Base-by-base conservation (phyloP, 2,329 filamentous ascomycete species). In the Stagonosporopsis rhizophila region DNA sequence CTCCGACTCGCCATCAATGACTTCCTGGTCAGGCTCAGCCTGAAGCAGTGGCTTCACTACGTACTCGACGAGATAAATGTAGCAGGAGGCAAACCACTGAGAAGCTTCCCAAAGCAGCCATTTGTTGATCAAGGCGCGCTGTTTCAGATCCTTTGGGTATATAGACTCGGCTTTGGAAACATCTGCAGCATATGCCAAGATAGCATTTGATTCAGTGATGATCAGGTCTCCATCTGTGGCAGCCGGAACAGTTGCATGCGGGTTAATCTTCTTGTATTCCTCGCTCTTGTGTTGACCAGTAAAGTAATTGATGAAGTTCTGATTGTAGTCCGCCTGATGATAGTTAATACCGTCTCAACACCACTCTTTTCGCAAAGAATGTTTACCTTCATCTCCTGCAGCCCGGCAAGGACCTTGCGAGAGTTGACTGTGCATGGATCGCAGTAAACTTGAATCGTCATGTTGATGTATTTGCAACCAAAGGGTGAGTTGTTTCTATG, bases 41-140 rank as follows among this genome's bases (percentile, higher is more conserved):
- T 73, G 70, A 9, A 78, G 61, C 2, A 79, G 64, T 9, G 77
- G 76, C 66, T 78, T 77, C 30, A 78, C 77, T 9, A 78, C 72
- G 55, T 75, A 65, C 52, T 80, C 74, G 8, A 79, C 72, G 9
- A 78, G 58, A 57, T 77, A 79, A 45, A 76, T 60, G 58, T 79
- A 79, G 64, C 75, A 77, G 32, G 64, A 75, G 8, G 61, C 66
- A 52, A 79, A 80, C 77, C 77, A 80, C 4, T 70, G 69, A 2
- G 69, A 73, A 0, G 76, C 68, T 50, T 80, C 78, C 78, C 77
- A 80, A 2, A 79, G 70, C 12, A 80, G 65, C 77, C 76, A 80
- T 8, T 72, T 61, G 52, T 79, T 78, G 56, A 78, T 65, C 17
- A 74, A 63, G 11, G 76, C 76, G 20, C 77, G 75, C 44, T 70